Conservation (phyloP, 441 rosid species). For the Populus trichocarpa region DNA sequence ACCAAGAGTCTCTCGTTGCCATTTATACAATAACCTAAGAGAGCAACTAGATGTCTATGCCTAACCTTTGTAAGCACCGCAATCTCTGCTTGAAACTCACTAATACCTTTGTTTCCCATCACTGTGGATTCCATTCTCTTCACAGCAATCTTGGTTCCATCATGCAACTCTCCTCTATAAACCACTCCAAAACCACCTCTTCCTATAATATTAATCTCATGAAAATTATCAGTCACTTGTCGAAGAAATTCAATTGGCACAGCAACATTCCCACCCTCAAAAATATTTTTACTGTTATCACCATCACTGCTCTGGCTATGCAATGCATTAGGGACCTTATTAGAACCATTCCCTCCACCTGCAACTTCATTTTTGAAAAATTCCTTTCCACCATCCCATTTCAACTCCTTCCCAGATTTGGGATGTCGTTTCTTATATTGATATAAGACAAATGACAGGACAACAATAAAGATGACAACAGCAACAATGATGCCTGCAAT, state of each 20-base stretch:
- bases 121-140: conserved; percentile 72
- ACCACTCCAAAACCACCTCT: conserved; percentile 83
- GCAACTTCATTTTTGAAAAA: conserved; percentile 26
- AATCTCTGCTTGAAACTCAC: conserved; percentile 76
- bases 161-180: conserved; percentile 56
- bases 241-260: conserved; percentile 63
- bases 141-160: conserved; percentile 49
- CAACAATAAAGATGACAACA: conserved; percentile 35
- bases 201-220: conserved; percentile 54
- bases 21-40: conserved; percentile 68
- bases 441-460: conserved; percentile 47
- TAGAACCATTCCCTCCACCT: conserved; percentile 27
- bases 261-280: conserved; percentile 52
- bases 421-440: conserved; percentile 35
- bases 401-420: conserved; percentile 36
- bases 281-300: conserved; percentile 36
- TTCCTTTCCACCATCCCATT: conserved; percentile 25
- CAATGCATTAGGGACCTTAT: conserved; percentile 33
- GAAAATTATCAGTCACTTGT: conserved; percentile 67
- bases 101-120: conserved; percentile 53
- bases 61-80: conserved; percentile 74
- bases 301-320: conserved; percentile 52
- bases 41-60: conserved; percentile 75
- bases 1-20: conserved; percentile 74
- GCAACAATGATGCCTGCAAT: conserved; percentile 44